These are phyloP conservation scores for Neoscytalidium dimidiatum DNA, from an alignment of 2,329 filamentous ascomycete species.

Conservation along the genomic window DNA sequence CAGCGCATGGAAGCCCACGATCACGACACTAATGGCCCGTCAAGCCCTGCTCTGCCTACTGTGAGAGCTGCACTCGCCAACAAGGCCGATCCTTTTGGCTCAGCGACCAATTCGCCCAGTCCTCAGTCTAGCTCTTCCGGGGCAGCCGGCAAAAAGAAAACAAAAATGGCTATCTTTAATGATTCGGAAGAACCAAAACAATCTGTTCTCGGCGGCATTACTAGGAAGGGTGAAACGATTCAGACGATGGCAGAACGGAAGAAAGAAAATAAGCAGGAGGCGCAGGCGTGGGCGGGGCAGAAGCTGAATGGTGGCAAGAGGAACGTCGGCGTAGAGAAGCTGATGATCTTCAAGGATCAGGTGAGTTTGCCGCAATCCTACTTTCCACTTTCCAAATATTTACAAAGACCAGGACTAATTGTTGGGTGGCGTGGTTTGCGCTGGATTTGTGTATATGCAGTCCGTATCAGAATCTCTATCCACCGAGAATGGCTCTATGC, in stretches of 20 bases:
- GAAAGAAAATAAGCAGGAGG: slow-evolving; percentile 88
- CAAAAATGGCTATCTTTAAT: slow-evolving; percentile 90
- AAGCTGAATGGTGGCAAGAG: slow-evolving; percentile 85
- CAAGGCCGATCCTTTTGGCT: slow-evolving; percentile 80
- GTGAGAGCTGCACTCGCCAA: slow-evolving; percentile 80
- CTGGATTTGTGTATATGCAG: slow-evolving; percentile 56
- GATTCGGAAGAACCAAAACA: slow-evolving; percentile 64
- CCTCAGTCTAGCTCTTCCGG: slow-evolving; percentile 61
- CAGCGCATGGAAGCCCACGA: slow-evolving; percentile 70
- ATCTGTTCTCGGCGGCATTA: slow-evolving; percentile 56
- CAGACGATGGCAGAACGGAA: slow-evolving; percentile 82
- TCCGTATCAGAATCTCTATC: slow-evolving; percentile 41
- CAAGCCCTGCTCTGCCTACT: slow-evolving; percentile 82
- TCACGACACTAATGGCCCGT: slow-evolving; percentile 64
- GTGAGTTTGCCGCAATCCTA: slow-evolving; percentile 62
- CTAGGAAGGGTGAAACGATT: slow-evolving; percentile 89
- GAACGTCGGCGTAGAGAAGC: slow-evolving; percentile 74
- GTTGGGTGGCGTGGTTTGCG: slow-evolving; percentile 52
- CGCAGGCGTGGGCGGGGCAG: slow-evolving; percentile 90
- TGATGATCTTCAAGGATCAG: slow-evolving; percentile 93
- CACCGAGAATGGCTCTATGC: slow-evolving; percentile 63
- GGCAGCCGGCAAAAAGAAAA: slow-evolving; percentile 58
- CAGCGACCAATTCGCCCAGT: slow-evolving; percentile 54
- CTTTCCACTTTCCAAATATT: slow-evolving; percentile 60
- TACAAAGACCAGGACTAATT: slow-evolving; percentile 97